Evolutionary conservation across 2,329 filamentous ascomycete species (phyloP).

Genomic region (Fusarium fracticaudum): DNA sequence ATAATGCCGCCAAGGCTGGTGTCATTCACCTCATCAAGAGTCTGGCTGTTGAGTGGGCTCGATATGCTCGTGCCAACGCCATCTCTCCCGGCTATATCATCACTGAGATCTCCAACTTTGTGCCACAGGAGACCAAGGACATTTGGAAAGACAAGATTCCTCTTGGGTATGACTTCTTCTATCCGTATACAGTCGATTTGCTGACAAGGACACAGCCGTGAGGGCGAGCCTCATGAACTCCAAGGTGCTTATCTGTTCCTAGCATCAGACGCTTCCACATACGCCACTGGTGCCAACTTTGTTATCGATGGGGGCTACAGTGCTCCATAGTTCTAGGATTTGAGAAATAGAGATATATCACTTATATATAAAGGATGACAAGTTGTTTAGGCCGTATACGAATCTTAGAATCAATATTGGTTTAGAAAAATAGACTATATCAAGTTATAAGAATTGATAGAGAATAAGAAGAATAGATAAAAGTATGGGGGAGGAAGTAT

Average conservation of each 20-base stretch:
- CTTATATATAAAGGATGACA: not conserved
- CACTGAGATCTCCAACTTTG: conserved; percentile 43
- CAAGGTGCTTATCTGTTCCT: conserved; percentile 41
- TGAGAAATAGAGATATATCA: not conserved
- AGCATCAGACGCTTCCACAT: conserved; percentile 47
- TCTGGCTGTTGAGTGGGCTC: conserved; percentile 65
- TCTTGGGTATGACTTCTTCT: conserved; percentile 20
- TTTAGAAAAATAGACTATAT: not conserved
- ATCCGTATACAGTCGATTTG: not conserved
- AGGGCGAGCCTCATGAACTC: conserved; percentile 42
- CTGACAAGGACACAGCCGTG: conserved; percentile 35
- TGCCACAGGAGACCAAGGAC: conserved; percentile 40
- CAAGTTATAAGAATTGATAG: not conserved
- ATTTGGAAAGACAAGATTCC: conserved; percentile 43
- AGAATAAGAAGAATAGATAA: not conserved
- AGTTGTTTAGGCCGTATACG: not conserved
- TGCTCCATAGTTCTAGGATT: conserved; percentile 25
- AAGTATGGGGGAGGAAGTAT: not conserved
- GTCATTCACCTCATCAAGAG: conserved; percentile 65
- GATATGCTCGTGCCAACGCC: conserved; percentile 66
- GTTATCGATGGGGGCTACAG: conserved; percentile 46
- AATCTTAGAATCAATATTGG: not conserved
- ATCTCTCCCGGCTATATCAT: conserved; percentile 53
- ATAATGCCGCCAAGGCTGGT: conserved; percentile 66
- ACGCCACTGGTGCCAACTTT: conserved; percentile 47